Conservation (phyloP, 768 basidiomycete species). For the Pleurotus platypus region DNA sequence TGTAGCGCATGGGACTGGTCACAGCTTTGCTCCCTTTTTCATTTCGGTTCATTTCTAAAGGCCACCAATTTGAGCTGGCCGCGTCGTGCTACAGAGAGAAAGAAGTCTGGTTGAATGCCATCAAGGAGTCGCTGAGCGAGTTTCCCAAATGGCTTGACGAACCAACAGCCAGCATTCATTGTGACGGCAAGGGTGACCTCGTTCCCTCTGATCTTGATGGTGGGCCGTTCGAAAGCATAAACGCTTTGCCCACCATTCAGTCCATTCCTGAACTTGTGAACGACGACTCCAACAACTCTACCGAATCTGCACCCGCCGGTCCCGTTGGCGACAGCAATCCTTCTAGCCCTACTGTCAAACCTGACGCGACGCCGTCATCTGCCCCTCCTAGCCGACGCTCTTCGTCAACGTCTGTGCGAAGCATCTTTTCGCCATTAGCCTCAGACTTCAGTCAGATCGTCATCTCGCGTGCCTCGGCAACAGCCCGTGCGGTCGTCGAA, state of each 20-base stretch:
- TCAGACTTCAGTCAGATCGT: conserved; percentile 58
- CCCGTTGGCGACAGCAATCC: conserved; percentile 25
- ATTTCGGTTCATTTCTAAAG: conserved; percentile 67
- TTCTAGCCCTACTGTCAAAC: conserved; percentile 21
- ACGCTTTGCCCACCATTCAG: conserved; percentile 48
- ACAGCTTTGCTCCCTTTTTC: conserved; percentile 78
- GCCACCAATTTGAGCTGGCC: conserved; percentile 81
- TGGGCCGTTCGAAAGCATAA: conserved; percentile 35
- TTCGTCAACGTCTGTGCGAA: conserved; percentile 60
- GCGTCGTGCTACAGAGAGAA: conserved; percentile 84
- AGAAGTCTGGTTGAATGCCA: conserved; percentile 76
- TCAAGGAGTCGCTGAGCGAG: conserved; percentile 49
- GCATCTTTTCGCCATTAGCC: conserved; percentile 49
- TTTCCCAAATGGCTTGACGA: conserved; percentile 52
- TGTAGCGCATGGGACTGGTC: conserved; percentile 8
- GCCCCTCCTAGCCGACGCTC: conserved; percentile 49
- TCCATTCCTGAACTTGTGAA: conserved; percentile 48
- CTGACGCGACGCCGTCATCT: conserved; percentile 18
- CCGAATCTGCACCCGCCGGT: conserved; percentile 32
- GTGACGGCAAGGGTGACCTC: conserved; percentile 39
- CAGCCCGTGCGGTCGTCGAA: conserved; percentile 70
- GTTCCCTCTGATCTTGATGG: conserved; percentile 33
- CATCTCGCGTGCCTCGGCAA: conserved; percentile 62
- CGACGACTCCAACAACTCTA: conserved; percentile 24
- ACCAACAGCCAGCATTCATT: conserved; percentile 59